Conservation (phyloP, 2,329 filamentous ascomycete genomes). For the Pyrenophora tritici-repentis region DNA sequence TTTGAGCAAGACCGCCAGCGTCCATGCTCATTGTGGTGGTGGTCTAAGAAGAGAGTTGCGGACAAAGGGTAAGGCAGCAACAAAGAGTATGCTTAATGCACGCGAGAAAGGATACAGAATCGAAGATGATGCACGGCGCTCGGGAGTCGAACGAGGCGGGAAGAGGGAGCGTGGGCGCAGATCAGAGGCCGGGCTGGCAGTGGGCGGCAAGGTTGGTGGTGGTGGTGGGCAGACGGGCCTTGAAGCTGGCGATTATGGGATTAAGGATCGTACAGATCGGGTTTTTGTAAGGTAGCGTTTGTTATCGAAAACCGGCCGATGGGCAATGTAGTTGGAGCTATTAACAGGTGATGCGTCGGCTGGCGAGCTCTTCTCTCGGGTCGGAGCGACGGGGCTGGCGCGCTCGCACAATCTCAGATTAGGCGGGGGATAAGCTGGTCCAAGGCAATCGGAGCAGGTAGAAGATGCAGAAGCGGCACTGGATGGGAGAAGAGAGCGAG, state of each 20-base stretch:
- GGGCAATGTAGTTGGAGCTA: slow-evolving; percentile 45
- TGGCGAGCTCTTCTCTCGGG: slow-evolving; percentile 32
- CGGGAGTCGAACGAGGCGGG: slow-evolving; percentile 19
- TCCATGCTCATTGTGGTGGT: slow-evolving; percentile 66
- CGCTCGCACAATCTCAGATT: slow-evolving; percentile 38
- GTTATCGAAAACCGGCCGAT: slow-evolving; percentile 45
- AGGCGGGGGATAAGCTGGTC: slow-evolving; percentile 38
- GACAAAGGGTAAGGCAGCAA: slow-evolving; percentile 38
- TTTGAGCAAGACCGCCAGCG: slow-evolving; percentile 99
- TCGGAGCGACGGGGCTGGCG: slow-evolving; percentile 47
- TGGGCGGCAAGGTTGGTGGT: slow-evolving; percentile 28
- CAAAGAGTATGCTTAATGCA: slow-evolving; percentile 34
- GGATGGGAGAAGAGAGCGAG: slow-evolving; percentile 32
- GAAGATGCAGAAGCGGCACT: slow-evolving; percentile 46
- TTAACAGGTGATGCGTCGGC: slow-evolving; percentile 42
- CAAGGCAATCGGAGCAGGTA: slow-evolving; percentile 39
- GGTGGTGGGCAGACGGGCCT: slow-evolving; percentile 28
- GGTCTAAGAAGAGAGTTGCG: slow-evolving; percentile 31
- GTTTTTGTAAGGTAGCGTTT: slow-evolving; percentile 32
- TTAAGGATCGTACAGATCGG: slow-evolving; percentile 49
- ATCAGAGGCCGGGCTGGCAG: slow-evolving; percentile 12
- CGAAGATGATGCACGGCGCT: slow-evolving; percentile 29
- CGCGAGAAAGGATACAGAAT: slow-evolving; percentile 41
- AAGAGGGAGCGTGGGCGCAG: slow-evolving; percentile 30
- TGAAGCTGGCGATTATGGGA: slow-evolving; percentile 43